These are phyloP conservation scores for Mortierella sp. DNA, from an alignment of 371 early-diverging fungal species.

Conservation along the genomic window DNA sequence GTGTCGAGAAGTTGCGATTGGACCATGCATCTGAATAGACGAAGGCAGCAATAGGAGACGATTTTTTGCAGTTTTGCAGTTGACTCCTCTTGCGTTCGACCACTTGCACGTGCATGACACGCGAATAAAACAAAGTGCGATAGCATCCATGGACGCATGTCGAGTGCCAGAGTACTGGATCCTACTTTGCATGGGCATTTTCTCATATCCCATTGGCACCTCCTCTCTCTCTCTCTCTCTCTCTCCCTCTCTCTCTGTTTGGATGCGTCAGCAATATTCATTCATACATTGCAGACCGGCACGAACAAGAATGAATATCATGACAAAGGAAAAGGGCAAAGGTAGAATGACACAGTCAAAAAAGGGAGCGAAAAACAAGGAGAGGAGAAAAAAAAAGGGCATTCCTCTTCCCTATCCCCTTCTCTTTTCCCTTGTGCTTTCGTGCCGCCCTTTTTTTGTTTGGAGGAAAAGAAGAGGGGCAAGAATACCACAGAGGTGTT, in stretches of 20 bases:
- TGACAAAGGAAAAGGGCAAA: too few species aligned
- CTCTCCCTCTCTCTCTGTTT: neutral
- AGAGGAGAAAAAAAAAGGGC: neutral
- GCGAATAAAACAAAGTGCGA: neutral
- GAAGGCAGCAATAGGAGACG: neutral
- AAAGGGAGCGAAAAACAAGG: neutral
- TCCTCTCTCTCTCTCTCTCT: neutral
- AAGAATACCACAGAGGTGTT: neutral
- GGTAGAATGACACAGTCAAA: neutral
- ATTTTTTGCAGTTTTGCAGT: neutral
- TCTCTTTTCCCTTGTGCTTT: neutral
- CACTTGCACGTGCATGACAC: neutral
- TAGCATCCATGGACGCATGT: neutral
- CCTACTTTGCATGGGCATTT: neutral
- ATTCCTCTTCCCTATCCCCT: neutral
- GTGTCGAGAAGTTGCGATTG: conserved; percentile 20
- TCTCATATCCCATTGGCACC: neutral
- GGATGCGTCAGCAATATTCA: neutral
- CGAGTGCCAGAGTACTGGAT: too few species aligned
- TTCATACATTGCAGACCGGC: neutral
- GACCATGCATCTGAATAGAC: neutral
- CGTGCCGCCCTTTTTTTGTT: neutral
- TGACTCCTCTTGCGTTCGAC: neutral
- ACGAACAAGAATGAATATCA: neutral
- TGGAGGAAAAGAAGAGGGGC: neutral